Base-by-base conservation (phyloP, 2,329 filamentous ascomycete species). In the Ramularia collo-cygni region DNA sequence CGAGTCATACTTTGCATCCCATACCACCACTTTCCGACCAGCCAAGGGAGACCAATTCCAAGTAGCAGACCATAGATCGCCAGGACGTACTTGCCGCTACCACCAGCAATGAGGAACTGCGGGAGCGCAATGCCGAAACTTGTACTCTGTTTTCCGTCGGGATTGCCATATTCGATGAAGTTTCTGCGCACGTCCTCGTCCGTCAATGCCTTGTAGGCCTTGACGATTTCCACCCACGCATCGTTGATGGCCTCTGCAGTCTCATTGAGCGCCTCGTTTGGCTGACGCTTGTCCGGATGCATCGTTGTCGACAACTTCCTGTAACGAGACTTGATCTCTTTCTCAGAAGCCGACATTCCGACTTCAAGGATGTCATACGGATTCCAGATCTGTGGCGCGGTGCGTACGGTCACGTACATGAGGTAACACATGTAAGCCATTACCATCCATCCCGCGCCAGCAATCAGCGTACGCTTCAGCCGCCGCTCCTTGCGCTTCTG, bases 11-110 rank as follows among this genome's bases (percentile, higher is more conserved):
- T 79, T 64, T 95, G 90, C 24, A 87, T 93, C 45, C 93, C 92
- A 61, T 98, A 98, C 92, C 92, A 98, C 92, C 92, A 98, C 43
- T 84, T 88, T 34, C 92, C 92, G 40, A 98, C 90, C 34, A 92
- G 72, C 63, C 93, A 98, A 2, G 92, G 92, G 37, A 98, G 72
- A 44, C 95, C 70, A 46, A 96, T 85, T 40, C 90, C 92, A 37
- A 98, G 79, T 28, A 96, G 75, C 24, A 83, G 66, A 27, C 87
- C 89, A 63, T 98, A 98, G 48, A 95, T 75, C 42, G 95, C 71
- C 45, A 98, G 72, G 38, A 98, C 84, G 59, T 93, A 96, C 70
- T 95, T 96, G 51, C 89, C 90, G 63, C 92, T 93, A 40, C 89
- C 90, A 52, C 95, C 87, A 10, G 85, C 84, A 40, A 98, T 76